Base-by-base conservation (phyloP, 345 rosid species). In the Gossypium ekmanianum region DNA sequence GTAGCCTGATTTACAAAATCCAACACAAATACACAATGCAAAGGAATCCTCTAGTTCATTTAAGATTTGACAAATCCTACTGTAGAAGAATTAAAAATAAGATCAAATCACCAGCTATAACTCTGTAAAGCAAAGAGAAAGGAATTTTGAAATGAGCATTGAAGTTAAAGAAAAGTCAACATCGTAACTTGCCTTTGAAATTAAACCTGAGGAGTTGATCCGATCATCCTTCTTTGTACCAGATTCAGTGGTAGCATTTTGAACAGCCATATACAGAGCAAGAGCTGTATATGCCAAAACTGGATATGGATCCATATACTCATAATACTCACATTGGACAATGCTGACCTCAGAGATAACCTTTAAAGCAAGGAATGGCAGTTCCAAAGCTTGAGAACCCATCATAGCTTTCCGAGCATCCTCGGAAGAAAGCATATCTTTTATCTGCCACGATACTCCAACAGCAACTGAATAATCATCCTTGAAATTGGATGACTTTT, bases 371-470 rank as follows among this genome's bases (percentile, higher is more conserved):
- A 69, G 66, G 55, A 87, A 73, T 58, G 80, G 45, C 14, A 71
- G 76, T 68, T 91, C 97, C 67, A 88, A 83, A 84, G 74, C 68
- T 66, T 81, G 86, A 84, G 94, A 91, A 48, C 75, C 82, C 58
- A 93, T 71, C 51, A 89, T 26, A 39, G 88, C 94, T 72, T 83
- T 85, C 82, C 83, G 81, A 52, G 81, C 58, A 55, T 87, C 88
- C 81, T 88, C 92, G 2, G 57, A 78, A 61, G 34, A 71, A 75
- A 95, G 90, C 61, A 95, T 74, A 71, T 90, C 94, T 82, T 88
- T 91, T 82, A 95, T 81, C 72, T 95, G 98, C 97, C 98, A 95
- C 45, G 98, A 88, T 84, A 91, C 81, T 77, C 97, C 99, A 61
- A 87, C 85, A 79, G 94, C 84, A 78, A 83, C 78, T 63, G 64